Percentiles rank a stretch among this genome's conserved stretches.
phyloP scores from a whole-genome alignment of 2,329 filamentous ascomycete genomes.

The Verruconis gallopava region DNA sequence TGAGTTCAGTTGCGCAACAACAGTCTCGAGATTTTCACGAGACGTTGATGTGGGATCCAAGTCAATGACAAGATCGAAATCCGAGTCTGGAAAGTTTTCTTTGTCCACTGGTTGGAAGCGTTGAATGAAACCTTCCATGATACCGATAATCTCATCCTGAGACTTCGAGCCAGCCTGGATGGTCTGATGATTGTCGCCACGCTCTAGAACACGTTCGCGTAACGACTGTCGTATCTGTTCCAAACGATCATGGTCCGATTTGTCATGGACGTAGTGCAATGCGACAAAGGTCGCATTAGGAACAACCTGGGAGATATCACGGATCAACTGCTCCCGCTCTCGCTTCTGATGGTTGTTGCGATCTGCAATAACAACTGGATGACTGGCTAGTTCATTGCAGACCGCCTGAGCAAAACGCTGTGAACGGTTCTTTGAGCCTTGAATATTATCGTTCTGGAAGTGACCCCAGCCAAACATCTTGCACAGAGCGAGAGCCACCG shows the following conservation, averaged over 20 bases:
- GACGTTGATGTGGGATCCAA: slow-evolving; percentile 69
- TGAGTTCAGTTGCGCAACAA: slow-evolving; percentile 58
- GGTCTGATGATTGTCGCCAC: slow-evolving; percentile 95
- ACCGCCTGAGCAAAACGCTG: slow-evolving; percentile 64
- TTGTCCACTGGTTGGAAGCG: slow-evolving; percentile 70
- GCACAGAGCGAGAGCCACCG: slow-evolving; percentile 65
- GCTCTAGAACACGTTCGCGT: slow-evolving; percentile 62
- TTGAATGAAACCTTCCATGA: slow-evolving; percentile 88
- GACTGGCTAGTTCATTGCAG: slow-evolving; percentile 47
- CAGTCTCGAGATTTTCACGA: slow-evolving; percentile 70
- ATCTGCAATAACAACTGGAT: slow-evolving; percentile 74
- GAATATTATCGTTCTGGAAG: slow-evolving; percentile 93
- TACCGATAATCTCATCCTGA: slow-evolving; percentile 60
- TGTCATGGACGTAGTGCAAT: slow-evolving; percentile 75
- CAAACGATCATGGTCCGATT: slow-evolving; percentile 36
- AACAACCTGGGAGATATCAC: slow-evolving; percentile 54
- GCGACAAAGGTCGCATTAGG: slow-evolving; percentile 62
- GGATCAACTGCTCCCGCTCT: slow-evolving; percentile 77
- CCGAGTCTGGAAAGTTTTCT: slow-evolving; percentile 56
- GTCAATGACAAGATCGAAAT: slow-evolving; percentile 75
- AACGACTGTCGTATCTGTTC: slow-evolving; percentile 63
- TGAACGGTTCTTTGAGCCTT: slow-evolving; percentile 59
- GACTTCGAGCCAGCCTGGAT: slow-evolving; percentile 74
- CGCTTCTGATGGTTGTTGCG: slow-evolving; percentile 85
- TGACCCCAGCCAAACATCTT: slow-evolving; percentile 86